Conservation (phyloP, 1,284 basidiomycete genomes). For the Pterula multifida region DNA sequence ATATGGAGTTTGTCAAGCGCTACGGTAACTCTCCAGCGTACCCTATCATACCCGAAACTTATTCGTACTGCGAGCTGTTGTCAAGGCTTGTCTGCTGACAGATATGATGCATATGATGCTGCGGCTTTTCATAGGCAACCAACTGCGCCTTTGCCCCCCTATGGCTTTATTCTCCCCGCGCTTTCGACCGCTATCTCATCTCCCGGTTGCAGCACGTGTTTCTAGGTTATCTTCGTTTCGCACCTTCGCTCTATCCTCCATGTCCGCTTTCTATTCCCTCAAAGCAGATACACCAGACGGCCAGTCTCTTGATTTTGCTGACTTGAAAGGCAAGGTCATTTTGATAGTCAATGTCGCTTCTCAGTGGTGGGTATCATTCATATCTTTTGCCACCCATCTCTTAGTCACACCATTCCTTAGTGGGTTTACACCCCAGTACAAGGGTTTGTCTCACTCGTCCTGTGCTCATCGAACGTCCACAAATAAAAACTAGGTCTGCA, state of each 20-base stretch:
- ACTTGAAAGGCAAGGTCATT: conserved; percentile 66
- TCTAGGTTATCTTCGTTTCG: conserved; percentile 9
- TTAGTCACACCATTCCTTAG: conserved; percentile 22
- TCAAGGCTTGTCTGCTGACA: no score
- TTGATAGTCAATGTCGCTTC: conserved; percentile 68
- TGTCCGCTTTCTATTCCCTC: conserved; percentile 46
- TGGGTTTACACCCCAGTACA: conserved; percentile 86
- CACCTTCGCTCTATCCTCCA: conserved; percentile 8
- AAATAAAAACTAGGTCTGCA: conserved; percentile 48
- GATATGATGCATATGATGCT: no score
- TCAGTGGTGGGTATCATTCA: conserved; percentile 38
- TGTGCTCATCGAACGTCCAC: neutral
- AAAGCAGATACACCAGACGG: conserved; percentile 46
- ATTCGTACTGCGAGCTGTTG: no score
- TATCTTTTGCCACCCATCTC: conserved; percentile 1
- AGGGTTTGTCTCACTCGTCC: conserved; percentile 30
- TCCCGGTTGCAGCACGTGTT: neutral
- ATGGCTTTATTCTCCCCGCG: neutral
- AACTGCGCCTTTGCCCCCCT: neutral
- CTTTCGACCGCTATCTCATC: neutral
- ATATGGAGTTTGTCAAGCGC: no score
- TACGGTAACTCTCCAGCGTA: no score
- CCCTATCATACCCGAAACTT: no score
- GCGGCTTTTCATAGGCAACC: neutral
- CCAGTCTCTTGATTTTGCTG: conserved; percentile 45